Evolutionary conservation across 2,329 filamentous ascomycete species (phyloP).

Genomic region (Fusarium sterilihyphosum): DNA sequence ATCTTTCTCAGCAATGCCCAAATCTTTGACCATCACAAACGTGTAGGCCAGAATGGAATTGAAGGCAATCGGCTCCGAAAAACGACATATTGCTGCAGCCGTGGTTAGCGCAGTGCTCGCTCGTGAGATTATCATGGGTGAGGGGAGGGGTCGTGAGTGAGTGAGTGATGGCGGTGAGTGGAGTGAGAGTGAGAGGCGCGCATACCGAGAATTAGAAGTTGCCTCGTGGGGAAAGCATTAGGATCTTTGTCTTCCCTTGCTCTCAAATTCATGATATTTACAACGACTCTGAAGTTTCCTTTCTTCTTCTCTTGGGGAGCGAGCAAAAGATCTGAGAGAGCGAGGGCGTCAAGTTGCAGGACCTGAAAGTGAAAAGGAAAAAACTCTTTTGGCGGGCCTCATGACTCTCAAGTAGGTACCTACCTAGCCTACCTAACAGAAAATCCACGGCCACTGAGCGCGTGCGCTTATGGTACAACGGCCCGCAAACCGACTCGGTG

Average conservation of each 20-base stretch:
- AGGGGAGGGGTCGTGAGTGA: neutral
- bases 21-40: slow-evolving; percentile 84
- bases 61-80: slow-evolving; percentile 90
- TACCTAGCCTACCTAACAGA: slow-evolving; percentile 3
- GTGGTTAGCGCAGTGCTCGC: neutral
- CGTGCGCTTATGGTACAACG: slow-evolving; percentile 6
- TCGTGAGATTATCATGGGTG: neutral
- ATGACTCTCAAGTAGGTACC: slow-evolving; percentile 20
- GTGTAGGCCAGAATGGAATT: slow-evolving; percentile 94
- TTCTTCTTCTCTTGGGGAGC: neutral
- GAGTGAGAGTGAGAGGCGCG: neutral
- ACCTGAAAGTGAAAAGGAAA: neutral
- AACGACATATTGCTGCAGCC: slow-evolving; percentile 40
- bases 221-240: slow-evolving; percentile 26
- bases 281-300: neutral
- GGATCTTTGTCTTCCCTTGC: slow-evolving; percentile 13
- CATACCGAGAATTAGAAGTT: slow-evolving; percentile 24
- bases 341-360: neutral
- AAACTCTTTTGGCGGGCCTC: slow-evolving; percentile 21
- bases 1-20: slow-evolving; percentile 75
- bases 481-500: slow-evolving; percentile 25
- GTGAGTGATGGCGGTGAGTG: neutral
- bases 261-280: slow-evolving; percentile 24
- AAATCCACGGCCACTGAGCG: slow-evolving; percentile 14
- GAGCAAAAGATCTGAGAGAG: neutral